phyloP scores from a whole-genome alignment of 257 asterid genomes.

The Striga asiatica region DNA sequence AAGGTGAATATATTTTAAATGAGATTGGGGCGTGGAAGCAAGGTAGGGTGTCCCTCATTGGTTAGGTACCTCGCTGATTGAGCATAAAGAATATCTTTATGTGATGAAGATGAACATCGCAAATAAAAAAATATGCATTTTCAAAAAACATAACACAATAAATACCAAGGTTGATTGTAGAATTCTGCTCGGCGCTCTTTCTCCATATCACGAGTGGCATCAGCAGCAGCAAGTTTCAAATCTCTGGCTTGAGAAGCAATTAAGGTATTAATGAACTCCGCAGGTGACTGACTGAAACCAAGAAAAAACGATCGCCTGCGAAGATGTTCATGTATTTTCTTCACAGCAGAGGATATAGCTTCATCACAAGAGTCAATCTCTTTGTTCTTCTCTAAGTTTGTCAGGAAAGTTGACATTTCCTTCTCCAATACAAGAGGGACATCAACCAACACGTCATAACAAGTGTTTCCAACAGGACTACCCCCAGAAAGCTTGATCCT shows the following conservation, averaged over 20 bases:
- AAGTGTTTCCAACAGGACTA: slow-evolving; percentile 59
- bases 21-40: too few species aligned
- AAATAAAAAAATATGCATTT: background rate
- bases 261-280: slow-evolving; percentile 66
- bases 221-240: slow-evolving; percentile 62
- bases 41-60: too few species aligned
- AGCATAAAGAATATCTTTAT: background rate
- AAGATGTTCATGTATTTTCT: slow-evolving; percentile 54
- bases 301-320: slow-evolving; percentile 68
- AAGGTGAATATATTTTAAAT: too few species aligned
- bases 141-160: background rate
- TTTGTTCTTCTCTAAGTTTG: slow-evolving; percentile 41
- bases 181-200: slow-evolving; percentile 66
- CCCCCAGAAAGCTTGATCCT: slow-evolving; percentile 70
- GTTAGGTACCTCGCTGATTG: too few species aligned
- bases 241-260: slow-evolving; percentile 83
- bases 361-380: slow-evolving; percentile 56
- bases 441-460: slow-evolving; percentile 77
- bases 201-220: slow-evolving; percentile 49
- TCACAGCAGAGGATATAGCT: slow-evolving; percentile 53
- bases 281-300: slow-evolving; percentile 89
- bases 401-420: slow-evolving; percentile 45
- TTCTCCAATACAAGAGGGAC: slow-evolving; percentile 44
- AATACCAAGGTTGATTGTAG: slow-evolving; percentile 74
- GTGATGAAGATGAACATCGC: background rate